These are phyloP conservation scores for Talaromyces atroroseus DNA, from an alignment of 2,329 filamentous ascomycete species.

Conservation along the genomic window DNA sequence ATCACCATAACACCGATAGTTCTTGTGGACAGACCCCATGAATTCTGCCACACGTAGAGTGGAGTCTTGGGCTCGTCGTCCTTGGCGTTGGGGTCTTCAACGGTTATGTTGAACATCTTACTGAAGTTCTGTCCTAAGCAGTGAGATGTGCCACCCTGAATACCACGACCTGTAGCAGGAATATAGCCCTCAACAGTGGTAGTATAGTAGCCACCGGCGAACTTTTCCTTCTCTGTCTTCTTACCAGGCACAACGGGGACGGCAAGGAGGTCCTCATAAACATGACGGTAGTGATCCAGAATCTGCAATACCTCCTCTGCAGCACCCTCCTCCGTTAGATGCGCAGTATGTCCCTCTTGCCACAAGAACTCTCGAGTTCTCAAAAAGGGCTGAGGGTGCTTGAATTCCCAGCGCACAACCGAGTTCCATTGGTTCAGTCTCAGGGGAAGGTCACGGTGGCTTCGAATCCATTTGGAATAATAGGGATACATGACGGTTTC, in stretches of 20 bases:
- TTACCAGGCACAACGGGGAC: constrained; percentile 88
- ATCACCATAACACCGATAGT: constrained; percentile 99
- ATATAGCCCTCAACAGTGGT: constrained; percentile 97
- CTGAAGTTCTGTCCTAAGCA: constrained; percentile 95
- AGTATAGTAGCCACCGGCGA: constrained; percentile 92
- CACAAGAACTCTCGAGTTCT: constrained; percentile 92
- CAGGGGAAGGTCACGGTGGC: constrained; percentile 88
- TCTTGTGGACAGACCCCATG: constrained; percentile 95
- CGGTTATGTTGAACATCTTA: constrained; percentile 98
- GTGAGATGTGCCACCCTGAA: constrained; percentile 93
- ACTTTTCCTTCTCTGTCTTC: constrained; percentile 98
- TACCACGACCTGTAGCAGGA: constrained; percentile 88
- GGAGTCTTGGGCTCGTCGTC: constrained; percentile 69
- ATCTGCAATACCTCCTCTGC: constrained; percentile 86
- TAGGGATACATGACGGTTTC: constrained; percentile 91
- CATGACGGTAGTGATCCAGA: constrained; percentile 81
- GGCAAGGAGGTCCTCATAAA: constrained; percentile 90
- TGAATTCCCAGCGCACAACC: constrained; percentile 92
- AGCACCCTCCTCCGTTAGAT: constrained; percentile 76
- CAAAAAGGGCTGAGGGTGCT: constrained; percentile 80
- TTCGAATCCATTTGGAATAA: constrained; percentile 95
- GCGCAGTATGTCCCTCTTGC: constrained; percentile 95
- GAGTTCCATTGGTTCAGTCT: constrained; percentile 98
- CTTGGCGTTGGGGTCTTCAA: constrained; percentile 76
- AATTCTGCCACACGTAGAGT: constrained; percentile 95